Percentiles rank a stretch among this genome's conserved stretches.
These are phyloP conservation scores for Fraxinus velutina DNA, from an alignment of 305 asterid genomes.

Conservation along the genomic window DNA sequence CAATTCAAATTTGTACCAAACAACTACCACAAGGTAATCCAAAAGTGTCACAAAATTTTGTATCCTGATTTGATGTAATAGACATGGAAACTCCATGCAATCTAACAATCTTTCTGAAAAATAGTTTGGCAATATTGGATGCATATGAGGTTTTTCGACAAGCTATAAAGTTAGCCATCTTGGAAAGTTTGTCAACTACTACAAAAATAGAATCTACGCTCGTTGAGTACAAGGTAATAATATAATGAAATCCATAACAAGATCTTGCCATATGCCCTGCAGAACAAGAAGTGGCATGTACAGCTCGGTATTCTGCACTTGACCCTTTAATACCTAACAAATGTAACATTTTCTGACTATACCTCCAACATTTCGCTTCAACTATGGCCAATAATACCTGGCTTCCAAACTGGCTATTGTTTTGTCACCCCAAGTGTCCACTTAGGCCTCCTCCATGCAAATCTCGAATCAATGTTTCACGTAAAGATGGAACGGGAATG, in stretches of 20 bases:
- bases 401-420: not conserved
- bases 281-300: not conserved
- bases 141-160: not conserved
- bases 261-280: not conserved
- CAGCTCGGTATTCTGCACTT: not conserved
- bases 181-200: not conserved
- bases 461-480: not conserved
- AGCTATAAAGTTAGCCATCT: not conserved
- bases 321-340: not conserved
- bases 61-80: not conserved
- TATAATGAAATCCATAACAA: not conserved
- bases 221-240: not conserved
- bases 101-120: not conserved
- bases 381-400: too few relatives aligned
- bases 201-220: too few relatives aligned
- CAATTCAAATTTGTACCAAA: not conserved
- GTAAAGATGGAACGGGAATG: not conserved
- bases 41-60: not conserved
- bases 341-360: not conserved
- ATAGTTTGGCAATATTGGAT: too few relatives aligned
- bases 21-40: not conserved
- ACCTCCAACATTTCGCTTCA: not conserved
- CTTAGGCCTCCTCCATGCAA: not conserved
- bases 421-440: not conserved
- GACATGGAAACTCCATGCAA: not conserved